Evolutionary conservation across 768 basidiomycete species (phyloP).

Genomic region (Suillus variegatus): DNA sequence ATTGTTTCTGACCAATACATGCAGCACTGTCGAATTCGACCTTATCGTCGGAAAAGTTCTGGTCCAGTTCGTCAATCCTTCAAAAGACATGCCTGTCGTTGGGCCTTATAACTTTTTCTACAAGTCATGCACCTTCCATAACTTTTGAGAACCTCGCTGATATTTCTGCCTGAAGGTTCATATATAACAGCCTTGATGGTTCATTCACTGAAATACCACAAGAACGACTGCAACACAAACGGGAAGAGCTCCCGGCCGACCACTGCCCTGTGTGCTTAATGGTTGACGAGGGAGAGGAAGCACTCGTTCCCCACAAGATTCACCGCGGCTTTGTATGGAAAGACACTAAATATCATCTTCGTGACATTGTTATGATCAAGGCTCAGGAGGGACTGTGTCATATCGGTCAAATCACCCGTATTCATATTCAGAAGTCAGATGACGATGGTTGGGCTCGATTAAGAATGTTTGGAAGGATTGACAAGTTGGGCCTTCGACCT

Average conservation of each 20-base stretch:
- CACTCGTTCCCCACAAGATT: slow-evolving; percentile 30
- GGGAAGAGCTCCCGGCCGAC: slow-evolving; percentile 37
- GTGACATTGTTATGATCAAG: slow-evolving; percentile 62
- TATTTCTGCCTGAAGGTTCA: slow-evolving; percentile 38
- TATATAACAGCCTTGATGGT: slow-evolving; percentile 47
- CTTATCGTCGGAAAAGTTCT: slow-evolving; percentile 50
- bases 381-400: slow-evolving; percentile 50
- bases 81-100: slow-evolving; percentile 25
- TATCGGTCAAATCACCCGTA: slow-evolving; percentile 51
- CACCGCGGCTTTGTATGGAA: slow-evolving; percentile 45
- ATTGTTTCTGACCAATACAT: slow-evolving; percentile 60
- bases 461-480: slow-evolving; percentile 53
- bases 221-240: slow-evolving; percentile 17
- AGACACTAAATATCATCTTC: slow-evolving; percentile 53
- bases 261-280: slow-evolving; percentile 56
- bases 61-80: slow-evolving; percentile 37
- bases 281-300: slow-evolving; percentile 33
- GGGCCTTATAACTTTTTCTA: slow-evolving; percentile 53
- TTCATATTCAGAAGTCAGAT: slow-evolving; percentile 27
- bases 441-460: slow-evolving; percentile 31
- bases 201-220: slow-evolving; percentile 46
- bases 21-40: slow-evolving; percentile 42
- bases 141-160: slow-evolving; percentile 1
- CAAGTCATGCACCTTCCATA: slow-evolving; percentile 40
- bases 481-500: slow-evolving; percentile 40